Base-by-base conservation (phyloP, 2,329 filamentous ascomycete species). In the Fusarium circinatum region DNA sequence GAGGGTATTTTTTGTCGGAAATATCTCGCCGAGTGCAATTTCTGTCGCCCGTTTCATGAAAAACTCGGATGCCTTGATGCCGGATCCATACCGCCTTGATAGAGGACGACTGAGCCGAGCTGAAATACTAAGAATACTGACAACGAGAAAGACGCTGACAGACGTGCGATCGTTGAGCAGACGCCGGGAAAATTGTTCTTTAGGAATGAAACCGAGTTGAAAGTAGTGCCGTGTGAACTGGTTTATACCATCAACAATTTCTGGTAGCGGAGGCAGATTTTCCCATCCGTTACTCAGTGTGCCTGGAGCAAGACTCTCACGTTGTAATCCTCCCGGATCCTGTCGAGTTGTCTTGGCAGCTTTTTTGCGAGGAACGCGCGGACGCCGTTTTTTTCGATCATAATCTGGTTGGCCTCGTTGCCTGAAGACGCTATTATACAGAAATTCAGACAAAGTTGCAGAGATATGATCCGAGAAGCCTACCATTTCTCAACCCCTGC, bases 141-240 rank as follows among this genome's bases (percentile, higher is more conserved):
- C 81, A 26, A 90, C 81, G 30, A 90, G 82, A 65, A 90, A 90
- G 26, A 86, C 82, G 78, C 85, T 88, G 71, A 88, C 82, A n/a
- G 85, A 85, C 20, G 82, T 82, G 34, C 83, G 82, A 61, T 88
- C 83, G 8, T 83, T 83, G 44, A 81, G 82, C n/a, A 90, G 80
- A 12, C 83, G 82, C 30, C 84, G 80, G 3, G 84, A 81, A 59
- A 90, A 89, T 57, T 84, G 80, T 30, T 86, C 82, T 78, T 88
- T 89, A 10, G 86, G 86, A 39, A 90, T 87, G 75, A 90, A 90
- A 30, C 89, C 87, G 12, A 90, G 84, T 78, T 90, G 89, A 71
- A 90, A 89, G 76, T 89, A 90, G 73, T 89, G 84, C 12, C 81
- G 81, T 2, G 85, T 89, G 73, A 90, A 89, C 47, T 83, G 84